phyloP scores from a whole-genome alignment of 2,329 filamentous ascomycete genomes.

The Alternaria incomplexa region DNA sequence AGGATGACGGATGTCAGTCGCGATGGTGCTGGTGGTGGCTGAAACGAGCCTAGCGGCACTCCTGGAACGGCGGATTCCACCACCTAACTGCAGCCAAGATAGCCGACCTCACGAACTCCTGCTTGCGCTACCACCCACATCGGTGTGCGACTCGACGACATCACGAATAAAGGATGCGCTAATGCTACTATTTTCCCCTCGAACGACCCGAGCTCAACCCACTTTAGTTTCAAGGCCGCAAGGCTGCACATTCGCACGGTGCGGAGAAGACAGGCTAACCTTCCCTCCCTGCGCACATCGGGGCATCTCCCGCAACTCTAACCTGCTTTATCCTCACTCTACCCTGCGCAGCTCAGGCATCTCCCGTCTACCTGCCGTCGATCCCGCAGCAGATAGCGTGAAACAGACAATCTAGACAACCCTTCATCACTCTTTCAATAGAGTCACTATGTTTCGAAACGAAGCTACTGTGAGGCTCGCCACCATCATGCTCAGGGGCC shows the following conservation, averaged over 20 bases:
- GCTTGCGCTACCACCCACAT: not conserved
- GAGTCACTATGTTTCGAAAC: constrained; percentile 11
- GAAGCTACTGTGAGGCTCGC: not conserved
- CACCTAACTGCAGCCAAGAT: not conserved
- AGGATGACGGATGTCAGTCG: not conserved
- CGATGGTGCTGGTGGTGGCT: not conserved
- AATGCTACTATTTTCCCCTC: not conserved
- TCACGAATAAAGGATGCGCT: not conserved
- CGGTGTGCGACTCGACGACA: not conserved
- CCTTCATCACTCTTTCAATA: not conserved
- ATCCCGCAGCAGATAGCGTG: not conserved
- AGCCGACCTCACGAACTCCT: not conserved
- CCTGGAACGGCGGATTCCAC: not conserved
- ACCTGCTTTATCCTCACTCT: not conserved
- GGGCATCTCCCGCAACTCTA: constrained; percentile 1
- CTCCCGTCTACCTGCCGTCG: not conserved
- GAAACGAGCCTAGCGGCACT: not conserved
- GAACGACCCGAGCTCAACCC: not conserved
- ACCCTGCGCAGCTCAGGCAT: not conserved
- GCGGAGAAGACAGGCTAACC: not conserved
- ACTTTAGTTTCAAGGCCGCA: not conserved
- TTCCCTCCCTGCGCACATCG: not conserved
- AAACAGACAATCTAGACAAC: constrained; percentile 2
- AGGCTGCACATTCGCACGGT: not conserved
- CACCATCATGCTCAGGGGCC: not conserved